Evolutionary conservation across 164 flowering plant genomes (phyloP).

Genomic region (Macadamia integrifolia): DNA sequence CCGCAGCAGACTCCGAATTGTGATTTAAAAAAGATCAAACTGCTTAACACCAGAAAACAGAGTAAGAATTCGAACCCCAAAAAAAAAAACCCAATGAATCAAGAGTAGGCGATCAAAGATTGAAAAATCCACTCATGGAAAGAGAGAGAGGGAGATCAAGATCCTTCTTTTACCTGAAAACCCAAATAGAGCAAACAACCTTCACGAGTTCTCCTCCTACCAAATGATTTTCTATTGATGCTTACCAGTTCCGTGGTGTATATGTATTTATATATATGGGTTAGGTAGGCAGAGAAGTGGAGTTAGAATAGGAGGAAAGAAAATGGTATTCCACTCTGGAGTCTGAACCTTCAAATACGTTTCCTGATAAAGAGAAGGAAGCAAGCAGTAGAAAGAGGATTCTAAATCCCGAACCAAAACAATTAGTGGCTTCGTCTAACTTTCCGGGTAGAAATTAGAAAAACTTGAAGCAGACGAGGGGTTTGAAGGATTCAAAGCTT

Average conservation of each 20-base stretch:
- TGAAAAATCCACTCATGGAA: not conserved
- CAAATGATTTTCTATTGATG: not conserved
- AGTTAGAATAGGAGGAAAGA: not conserved
- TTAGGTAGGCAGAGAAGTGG: not conserved
- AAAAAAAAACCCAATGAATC: not conserved
- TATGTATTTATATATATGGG: not conserved
- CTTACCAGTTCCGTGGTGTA: too few relatives aligned
- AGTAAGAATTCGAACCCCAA: not conserved
- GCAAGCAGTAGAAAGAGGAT: too few relatives aligned
- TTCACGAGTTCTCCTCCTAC: not conserved
- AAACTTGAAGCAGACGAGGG: not conserved
- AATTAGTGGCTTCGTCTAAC: not conserved
- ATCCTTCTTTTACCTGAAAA: not conserved
- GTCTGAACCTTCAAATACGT: not conserved
- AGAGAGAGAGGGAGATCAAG: not conserved
- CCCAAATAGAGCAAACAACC: not conserved
- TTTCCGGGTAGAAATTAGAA: not conserved
- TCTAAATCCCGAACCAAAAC: not conserved
- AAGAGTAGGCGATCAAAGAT: not conserved
- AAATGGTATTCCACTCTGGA: not conserved
- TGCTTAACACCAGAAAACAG: not conserved
- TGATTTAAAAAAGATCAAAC: constrained; percentile 5
- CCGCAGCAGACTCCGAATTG: not conserved
- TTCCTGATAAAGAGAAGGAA: not conserved
- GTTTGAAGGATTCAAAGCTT: not conserved